A percentile compares a stretch with the other conserved stretches of the same genome.
These are phyloP conservation scores for Aspergillus latus DNA, from an alignment of 2,329 filamentous ascomycete genomes.

Conservation along the genomic window DNA sequence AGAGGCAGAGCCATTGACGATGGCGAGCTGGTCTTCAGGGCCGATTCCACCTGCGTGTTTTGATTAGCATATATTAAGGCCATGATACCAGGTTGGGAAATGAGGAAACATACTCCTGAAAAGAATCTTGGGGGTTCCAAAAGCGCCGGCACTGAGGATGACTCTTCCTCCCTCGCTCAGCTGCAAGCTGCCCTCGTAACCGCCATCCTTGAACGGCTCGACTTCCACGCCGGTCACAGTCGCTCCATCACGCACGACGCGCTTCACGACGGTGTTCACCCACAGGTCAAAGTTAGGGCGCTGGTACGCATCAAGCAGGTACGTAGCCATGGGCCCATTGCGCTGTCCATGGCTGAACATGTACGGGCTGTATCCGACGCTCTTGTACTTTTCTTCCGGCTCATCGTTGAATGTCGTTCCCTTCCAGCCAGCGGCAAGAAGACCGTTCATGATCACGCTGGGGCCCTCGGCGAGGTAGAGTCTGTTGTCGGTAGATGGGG, in stretches of 20 bases:
- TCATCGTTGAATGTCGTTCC: slow-evolving; percentile 60
- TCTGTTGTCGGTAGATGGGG: slow-evolving; percentile 65
- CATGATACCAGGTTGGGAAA: not conserved
- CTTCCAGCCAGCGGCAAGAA: slow-evolving; percentile 62
- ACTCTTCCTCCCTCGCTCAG: slow-evolving; percentile 66
- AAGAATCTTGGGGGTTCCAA: slow-evolving; percentile 68
- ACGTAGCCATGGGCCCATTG: slow-evolving; percentile 69
- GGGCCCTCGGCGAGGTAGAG: slow-evolving; percentile 68
- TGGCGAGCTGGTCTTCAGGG: slow-evolving; percentile 50
- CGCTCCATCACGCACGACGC: slow-evolving; percentile 63
- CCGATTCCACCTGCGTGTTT: slow-evolving; percentile 57
- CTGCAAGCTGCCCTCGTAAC: slow-evolving; percentile 52
- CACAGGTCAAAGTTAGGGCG: slow-evolving; percentile 67
- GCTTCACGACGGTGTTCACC: slow-evolving; percentile 65
- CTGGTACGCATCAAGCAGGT: slow-evolving; percentile 61
- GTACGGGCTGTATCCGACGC: slow-evolving; percentile 64
- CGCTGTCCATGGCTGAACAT: slow-evolving; percentile 68
- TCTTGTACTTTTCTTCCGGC: slow-evolving; percentile 64
- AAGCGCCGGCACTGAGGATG: slow-evolving; percentile 66
- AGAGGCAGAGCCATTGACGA: slow-evolving; percentile 38
- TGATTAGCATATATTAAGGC: not conserved
- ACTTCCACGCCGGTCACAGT: slow-evolving; percentile 56
- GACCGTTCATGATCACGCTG: slow-evolving; percentile 60
- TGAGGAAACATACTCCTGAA: slow-evolving; percentile 45
- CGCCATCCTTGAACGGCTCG: slow-evolving; percentile 19